Evolutionary conservation across 2,329 filamentous ascomycete species (phyloP).

Genomic region (Trichoderma cornu-damae): DNA sequence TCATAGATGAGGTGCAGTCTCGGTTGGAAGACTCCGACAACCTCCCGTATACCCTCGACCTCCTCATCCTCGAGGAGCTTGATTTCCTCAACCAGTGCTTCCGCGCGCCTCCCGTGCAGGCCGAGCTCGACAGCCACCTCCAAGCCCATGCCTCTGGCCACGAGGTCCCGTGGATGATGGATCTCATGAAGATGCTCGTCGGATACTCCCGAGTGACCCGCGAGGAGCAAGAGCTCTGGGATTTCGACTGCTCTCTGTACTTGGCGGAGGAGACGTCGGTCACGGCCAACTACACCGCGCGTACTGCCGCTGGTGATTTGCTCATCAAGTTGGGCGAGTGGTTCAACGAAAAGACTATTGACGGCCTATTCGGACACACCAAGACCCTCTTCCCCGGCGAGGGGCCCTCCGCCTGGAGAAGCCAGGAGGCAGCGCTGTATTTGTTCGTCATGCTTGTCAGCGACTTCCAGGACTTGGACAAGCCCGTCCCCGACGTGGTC

Average conservation of each 20-base stretch:
- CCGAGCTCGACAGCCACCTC: slow-evolving; percentile 80
- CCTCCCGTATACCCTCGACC: slow-evolving; percentile 91
- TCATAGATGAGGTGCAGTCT: slow-evolving; percentile 78
- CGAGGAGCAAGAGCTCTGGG: slow-evolving; percentile 93
- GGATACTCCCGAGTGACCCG: slow-evolving; percentile 84
- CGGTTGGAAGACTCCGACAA: slow-evolving; percentile 84
- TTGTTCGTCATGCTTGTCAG: slow-evolving; percentile 78
- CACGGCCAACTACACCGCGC: slow-evolving; percentile 91
- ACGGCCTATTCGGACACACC: slow-evolving; percentile 73
- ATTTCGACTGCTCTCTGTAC: slow-evolving; percentile 93
- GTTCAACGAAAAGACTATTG: slow-evolving; percentile 69
- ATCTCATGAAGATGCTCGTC: slow-evolving; percentile 80
- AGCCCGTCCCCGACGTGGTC: slow-evolving; percentile 62
- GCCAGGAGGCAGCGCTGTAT: slow-evolving; percentile 76
- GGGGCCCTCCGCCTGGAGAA: slow-evolving; percentile 46
- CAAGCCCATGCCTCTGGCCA: slow-evolving; percentile 53
- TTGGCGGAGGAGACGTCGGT: slow-evolving; percentile 92
- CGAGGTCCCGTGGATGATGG: slow-evolving; percentile 73
- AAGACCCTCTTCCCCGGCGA: slow-evolving; percentile 63
- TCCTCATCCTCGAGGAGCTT: slow-evolving; percentile 86
- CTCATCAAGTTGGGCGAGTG: slow-evolving; percentile 91
- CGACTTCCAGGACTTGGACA: slow-evolving; percentile 75
- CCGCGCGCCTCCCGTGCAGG: slow-evolving; percentile 79
- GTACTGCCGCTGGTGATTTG: slow-evolving; percentile 86
- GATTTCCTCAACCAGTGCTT: slow-evolving; percentile 92